A percentile compares a stretch with the other conserved stretches of the same genome.
Conservation (phyloP, 2,329 filamentous ascomycete genomes). For the Botrytis fabae region DNA sequence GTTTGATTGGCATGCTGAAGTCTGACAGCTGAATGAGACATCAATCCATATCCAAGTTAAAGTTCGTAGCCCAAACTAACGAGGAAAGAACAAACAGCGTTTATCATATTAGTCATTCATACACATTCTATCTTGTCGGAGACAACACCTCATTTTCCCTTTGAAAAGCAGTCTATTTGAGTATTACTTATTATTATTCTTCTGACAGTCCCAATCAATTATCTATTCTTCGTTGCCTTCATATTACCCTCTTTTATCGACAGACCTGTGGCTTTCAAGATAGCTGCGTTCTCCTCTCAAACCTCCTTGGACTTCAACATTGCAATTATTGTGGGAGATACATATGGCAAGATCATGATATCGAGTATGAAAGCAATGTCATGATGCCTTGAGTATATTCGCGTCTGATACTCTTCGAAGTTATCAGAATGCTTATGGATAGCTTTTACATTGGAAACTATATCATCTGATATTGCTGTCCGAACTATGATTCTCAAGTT, state of each 20-base stretch:
- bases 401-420: not conserved
- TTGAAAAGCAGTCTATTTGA: not conserved
- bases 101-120: not conserved
- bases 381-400: not conserved
- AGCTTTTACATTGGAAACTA: not conserved
- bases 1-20: not conserved
- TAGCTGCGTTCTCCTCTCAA: too few relatives aligned
- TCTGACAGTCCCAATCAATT: too few relatives aligned
- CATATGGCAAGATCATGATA: not conserved
- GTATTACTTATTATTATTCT: too few relatives aligned
- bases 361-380: not conserved
- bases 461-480: not conserved
- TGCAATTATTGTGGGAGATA: too few relatives aligned
- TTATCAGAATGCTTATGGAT: not conserved
- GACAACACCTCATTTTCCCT: not conserved
- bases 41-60: rapidly evolving
- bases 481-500: not conserved
- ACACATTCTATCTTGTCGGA: not conserved
- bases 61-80: not conserved
- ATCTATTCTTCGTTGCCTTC: not conserved
- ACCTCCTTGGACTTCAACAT: too few relatives aligned
- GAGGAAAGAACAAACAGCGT: not conserved
- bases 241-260: too few relatives aligned
- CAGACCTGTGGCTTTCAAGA: too few relatives aligned
- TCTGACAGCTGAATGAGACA: not conserved